Conservation (phyloP, 2,329 filamentous ascomycete genomes). For the Colletotrichum theobromicola region DNA sequence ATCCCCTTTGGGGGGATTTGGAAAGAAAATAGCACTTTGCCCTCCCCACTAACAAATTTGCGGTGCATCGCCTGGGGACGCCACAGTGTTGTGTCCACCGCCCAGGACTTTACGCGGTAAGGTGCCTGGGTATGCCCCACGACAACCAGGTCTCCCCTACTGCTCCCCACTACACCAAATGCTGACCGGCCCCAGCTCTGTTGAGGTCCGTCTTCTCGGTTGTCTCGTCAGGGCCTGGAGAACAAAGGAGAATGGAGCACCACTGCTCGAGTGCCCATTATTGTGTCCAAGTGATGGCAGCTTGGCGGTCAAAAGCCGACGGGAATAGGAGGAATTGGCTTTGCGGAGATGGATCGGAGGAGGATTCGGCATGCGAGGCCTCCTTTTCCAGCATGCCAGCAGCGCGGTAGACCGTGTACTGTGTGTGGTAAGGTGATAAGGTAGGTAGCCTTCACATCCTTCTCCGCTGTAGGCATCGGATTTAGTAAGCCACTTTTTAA, state of each 20-base stretch:
- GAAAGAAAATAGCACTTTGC: neutral
- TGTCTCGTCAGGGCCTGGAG: neutral
- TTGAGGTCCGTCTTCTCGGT: neutral
- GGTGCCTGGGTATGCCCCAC: neutral
- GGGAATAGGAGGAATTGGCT: neutral
- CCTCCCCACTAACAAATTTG: slow-evolving; percentile 3
- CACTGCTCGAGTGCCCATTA: neutral
- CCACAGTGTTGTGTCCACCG: neutral
- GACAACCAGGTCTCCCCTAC: neutral
- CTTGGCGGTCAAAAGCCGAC: neutral
- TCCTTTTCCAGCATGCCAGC: neutral
- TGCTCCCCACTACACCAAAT: neutral
- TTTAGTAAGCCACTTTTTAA: neutral
- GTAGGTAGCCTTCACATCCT: neutral
- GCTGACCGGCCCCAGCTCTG: neutral
- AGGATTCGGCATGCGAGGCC: neutral
- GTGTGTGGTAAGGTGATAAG: too few species aligned
- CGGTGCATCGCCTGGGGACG: neutral
- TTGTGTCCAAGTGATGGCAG: neutral
- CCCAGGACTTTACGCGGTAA: neutral
- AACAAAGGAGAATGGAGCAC: neutral
- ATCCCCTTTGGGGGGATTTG: neutral
- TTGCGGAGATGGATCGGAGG: neutral
- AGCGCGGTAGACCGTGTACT: too few species aligned
- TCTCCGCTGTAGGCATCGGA: neutral